Evolutionary conservation across 2,329 filamentous ascomycete genomes (phyloP).

Genomic region (Raffaelea arxii): DNA sequence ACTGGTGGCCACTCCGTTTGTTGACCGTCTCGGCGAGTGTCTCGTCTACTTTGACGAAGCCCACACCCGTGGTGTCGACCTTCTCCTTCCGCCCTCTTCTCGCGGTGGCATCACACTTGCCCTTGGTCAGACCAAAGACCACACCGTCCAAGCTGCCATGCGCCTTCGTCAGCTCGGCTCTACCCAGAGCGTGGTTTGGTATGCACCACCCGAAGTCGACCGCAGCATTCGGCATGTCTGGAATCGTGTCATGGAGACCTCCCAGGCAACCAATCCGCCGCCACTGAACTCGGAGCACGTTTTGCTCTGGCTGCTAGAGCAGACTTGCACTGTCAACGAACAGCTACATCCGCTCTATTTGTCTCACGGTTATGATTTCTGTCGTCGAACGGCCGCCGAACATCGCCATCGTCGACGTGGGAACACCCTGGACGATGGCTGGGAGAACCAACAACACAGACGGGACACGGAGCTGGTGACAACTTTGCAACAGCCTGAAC

Average conservation of each 20-base stretch:
- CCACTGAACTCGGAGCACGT: slow-evolving; percentile 28
- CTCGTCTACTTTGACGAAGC: slow-evolving; percentile 52
- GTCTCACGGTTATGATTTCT: slow-evolving; percentile 52
- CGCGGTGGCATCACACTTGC: slow-evolving; percentile 46
- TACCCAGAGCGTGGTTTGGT: slow-evolving; percentile 45
- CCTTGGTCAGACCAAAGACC: slow-evolving; percentile 48
- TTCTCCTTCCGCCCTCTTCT: slow-evolving; percentile 40
- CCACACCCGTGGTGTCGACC: slow-evolving; percentile 51
- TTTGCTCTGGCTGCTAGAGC: slow-evolving; percentile 52
- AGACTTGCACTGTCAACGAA: slow-evolving; percentile 51
- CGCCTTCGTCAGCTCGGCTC: slow-evolving; percentile 47
- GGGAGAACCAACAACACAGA: neutral
- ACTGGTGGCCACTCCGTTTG: slow-evolving; percentile 5
- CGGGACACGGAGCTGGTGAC: slow-evolving; percentile 29
- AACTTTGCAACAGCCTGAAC: slow-evolving; percentile 40
- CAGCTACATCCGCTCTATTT: slow-evolving; percentile 49
- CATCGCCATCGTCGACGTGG: slow-evolving; percentile 20
- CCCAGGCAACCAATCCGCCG: neutral
- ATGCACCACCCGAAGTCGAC: slow-evolving; percentile 51
- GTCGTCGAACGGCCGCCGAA: slow-evolving; percentile 40
- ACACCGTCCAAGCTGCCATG: slow-evolving; percentile 58
- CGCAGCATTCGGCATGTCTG: slow-evolving; percentile 45
- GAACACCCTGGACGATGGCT: neutral
- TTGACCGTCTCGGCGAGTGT: slow-evolving; percentile 24
- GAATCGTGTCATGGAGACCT: slow-evolving; percentile 14